These are phyloP conservation scores for Selaginella moellendorffii DNA, from an alignment of 75 land plant genomes.

Conservation along the genomic window DNA sequence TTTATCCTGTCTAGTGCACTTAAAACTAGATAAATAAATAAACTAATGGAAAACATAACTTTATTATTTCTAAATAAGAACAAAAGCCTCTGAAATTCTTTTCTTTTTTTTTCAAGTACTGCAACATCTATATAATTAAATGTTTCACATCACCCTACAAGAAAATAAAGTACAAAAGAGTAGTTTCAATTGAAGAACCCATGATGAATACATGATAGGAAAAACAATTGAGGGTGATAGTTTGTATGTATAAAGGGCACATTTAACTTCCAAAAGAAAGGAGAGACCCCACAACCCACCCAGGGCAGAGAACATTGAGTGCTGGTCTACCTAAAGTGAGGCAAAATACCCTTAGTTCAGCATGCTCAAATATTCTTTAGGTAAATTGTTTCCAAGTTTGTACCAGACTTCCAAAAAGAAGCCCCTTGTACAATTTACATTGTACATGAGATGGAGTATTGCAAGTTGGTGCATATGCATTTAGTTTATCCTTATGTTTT, in stretches of 20 bases:
- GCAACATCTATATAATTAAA: neutral
- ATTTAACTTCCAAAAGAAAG: too few relatives aligned
- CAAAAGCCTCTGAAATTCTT: too few relatives aligned
- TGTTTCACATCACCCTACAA: neutral
- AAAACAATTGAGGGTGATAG: neutral
- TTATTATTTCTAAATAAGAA: neutral
- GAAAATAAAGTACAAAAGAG: neutral
- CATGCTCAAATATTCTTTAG: neutral
- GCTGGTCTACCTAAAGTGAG: neutral
- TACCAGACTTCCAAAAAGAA: too few relatives aligned
- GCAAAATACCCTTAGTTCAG: neutral
- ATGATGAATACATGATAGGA: constrained; percentile 1
- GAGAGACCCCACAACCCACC: neutral
- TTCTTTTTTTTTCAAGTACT: too few relatives aligned
- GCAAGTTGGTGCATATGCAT: too few relatives aligned
- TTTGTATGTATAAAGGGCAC: neutral
- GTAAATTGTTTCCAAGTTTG: too few relatives aligned
- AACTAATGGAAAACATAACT: too few relatives aligned
- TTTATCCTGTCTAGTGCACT: neutral
- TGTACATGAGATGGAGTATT: too few relatives aligned
- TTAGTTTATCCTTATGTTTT: too few relatives aligned
- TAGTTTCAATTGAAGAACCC: neutral
- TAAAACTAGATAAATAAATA: too few relatives aligned
- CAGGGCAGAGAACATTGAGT: neutral
- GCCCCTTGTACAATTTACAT: too few relatives aligned